Conservation (phyloP, 2,329 filamentous ascomycete species). For the Hymenoscyphus fraxineus region DNA sequence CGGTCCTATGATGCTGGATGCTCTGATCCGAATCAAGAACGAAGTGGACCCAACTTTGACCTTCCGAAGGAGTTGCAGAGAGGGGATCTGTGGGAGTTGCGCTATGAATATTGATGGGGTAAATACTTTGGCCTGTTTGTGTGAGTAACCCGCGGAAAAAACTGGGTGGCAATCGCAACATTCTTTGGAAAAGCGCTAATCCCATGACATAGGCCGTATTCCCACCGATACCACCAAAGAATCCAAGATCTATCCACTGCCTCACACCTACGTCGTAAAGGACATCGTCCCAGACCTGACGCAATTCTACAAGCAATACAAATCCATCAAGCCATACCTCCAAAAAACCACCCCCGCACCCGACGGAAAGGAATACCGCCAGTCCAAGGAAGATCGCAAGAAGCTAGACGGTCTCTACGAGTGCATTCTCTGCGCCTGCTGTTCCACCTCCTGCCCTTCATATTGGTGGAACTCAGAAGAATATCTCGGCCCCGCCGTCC, state of each 20-base stretch:
- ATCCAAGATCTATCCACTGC: slow-evolving; percentile 93
- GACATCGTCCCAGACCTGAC: slow-evolving; percentile 97
- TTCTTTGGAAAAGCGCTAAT: slow-evolving; percentile 30
- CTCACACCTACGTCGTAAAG: slow-evolving; percentile 99
- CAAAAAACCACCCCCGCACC: slow-evolving; percentile 81
- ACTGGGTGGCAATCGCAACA: neutral
- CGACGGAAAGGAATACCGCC: slow-evolving; percentile 87
- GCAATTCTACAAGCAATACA: slow-evolving; percentile 99
- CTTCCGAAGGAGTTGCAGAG: slow-evolving; percentile 91
- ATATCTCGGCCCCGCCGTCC: slow-evolving; percentile 94
- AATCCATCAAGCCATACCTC: slow-evolving; percentile 98
- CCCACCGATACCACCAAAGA: slow-evolving; percentile 76
- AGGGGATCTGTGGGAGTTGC: slow-evolving; percentile 97
- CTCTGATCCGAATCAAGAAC: slow-evolving; percentile 97
- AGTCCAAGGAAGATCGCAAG: slow-evolving; percentile 85
- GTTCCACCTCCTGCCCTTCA: slow-evolving; percentile 97
- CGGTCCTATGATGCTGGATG: slow-evolving; percentile 96
- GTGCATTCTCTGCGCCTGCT: slow-evolving; percentile 99
- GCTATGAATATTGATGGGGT: slow-evolving; percentile 99
- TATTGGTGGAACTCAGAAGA: slow-evolving; percentile 99
- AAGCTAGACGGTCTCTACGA: slow-evolving; percentile 97
- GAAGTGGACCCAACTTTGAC: slow-evolving; percentile 95
- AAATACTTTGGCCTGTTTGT: slow-evolving; percentile 95
- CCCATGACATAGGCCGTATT: slow-evolving; percentile 71
- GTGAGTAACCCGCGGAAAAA: slow-evolving; percentile 53